Evolutionary conservation across 768 basidiomycete species (phyloP).

Genomic region (Pleurotus pulmonarius): DNA sequence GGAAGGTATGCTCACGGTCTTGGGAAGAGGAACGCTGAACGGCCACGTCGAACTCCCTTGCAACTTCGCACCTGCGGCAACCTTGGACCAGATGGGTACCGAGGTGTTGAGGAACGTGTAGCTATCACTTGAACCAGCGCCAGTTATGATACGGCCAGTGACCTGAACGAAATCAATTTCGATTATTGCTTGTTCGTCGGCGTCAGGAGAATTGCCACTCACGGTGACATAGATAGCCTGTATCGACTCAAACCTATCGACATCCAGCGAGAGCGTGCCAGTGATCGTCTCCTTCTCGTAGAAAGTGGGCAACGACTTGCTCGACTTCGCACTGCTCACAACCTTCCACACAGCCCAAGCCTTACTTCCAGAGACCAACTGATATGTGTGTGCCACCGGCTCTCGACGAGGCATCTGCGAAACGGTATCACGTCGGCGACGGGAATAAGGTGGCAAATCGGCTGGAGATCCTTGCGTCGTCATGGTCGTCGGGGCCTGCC

Average conservation of each 20-base stretch:
- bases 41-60: conserved; percentile 46
- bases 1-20: conserved; percentile 35
- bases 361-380: conserved; percentile 29
- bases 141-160: conserved; percentile 50
- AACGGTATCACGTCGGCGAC: conserved; percentile 4
- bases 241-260: conserved; percentile 50
- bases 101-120: conserved; percentile 41
- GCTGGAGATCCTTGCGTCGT: conserved; percentile 7
- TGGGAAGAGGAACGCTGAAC: conserved; percentile 42
- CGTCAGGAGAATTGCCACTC: conserved; percentile 12
- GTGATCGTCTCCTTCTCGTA: conserved; percentile 53
- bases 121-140: conserved; percentile 36
- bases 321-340: conserved; percentile 35
- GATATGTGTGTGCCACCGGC: conserved; percentile 17
- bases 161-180: conserved; percentile 24
- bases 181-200: not conserved
- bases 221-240: conserved; percentile 43
- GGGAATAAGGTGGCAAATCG: conserved; percentile 18
- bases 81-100: conserved; percentile 47
- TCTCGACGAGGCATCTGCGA: conserved; percentile 7
- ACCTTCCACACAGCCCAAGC: conserved; percentile 45
- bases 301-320: conserved; percentile 47
- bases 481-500: conserved; percentile 36
- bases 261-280: conserved; percentile 41
- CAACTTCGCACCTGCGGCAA: conserved; percentile 37